Conservation (phyloP, 1,284 basidiomycete genomes). For the Microbotryum scabiosae region DNA sequence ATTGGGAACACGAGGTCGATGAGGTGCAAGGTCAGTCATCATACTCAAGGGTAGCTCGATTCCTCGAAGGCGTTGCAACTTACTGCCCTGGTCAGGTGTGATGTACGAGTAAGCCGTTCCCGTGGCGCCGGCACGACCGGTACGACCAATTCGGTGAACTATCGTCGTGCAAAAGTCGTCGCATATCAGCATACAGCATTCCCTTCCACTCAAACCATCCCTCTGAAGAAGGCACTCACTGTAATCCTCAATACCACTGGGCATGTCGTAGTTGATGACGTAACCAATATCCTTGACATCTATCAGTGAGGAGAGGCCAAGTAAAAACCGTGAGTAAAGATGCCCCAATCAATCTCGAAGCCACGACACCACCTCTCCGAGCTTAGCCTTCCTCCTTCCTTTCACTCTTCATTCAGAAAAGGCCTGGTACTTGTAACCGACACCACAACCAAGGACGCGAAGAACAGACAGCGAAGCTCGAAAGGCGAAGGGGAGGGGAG, state of each 20-base stretch:
- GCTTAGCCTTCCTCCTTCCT: too few relatives aligned
- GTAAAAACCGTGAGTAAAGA: background rate
- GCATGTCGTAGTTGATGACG: slow-evolving; percentile 50
- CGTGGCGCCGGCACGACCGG: slow-evolving; percentile 54
- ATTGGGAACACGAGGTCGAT: slow-evolving; percentile 45
- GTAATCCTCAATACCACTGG: slow-evolving; percentile 34
- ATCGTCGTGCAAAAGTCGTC: slow-evolving; percentile 54
- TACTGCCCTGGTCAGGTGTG: slow-evolving; percentile 39
- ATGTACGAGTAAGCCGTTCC: slow-evolving; percentile 95
- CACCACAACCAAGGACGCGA: background rate
- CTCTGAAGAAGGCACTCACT: slow-evolving; percentile 10
- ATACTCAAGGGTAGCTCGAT: background rate
- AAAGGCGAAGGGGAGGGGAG: background rate
- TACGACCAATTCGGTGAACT: slow-evolving; percentile 83
- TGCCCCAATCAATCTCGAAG: background rate
- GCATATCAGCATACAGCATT: background rate
- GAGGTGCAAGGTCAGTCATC: background rate
- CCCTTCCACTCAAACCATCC: background rate
- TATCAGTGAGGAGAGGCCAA: slow-evolving; percentile 39
- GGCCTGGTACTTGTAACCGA: background rate
- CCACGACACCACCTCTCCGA: background rate
- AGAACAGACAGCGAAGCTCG: background rate
- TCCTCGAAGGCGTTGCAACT: background rate
- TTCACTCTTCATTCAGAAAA: background rate
- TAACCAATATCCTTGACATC: slow-evolving; percentile 93